Evolutionary conservation across 106 monocot species (phyloP).

Genomic region (Dendrobium chrysotoxum): DNA sequence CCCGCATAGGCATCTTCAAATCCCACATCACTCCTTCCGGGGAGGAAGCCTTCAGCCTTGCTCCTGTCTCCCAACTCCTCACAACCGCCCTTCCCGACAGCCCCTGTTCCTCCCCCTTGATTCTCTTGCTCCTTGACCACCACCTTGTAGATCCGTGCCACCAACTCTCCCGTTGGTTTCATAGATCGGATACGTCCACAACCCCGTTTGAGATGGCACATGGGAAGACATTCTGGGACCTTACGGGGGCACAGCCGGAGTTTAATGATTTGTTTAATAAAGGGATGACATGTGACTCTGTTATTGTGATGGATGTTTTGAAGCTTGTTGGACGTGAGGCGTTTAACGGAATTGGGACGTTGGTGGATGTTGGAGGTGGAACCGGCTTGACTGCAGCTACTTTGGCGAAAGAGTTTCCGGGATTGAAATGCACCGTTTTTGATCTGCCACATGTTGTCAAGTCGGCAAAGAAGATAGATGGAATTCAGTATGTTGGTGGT

Average conservation of each 20-base stretch:
- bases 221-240: background rate
- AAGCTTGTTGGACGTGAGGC: background rate
- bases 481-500: conserved; percentile 20
- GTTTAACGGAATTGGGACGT: background rate
- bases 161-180: background rate
- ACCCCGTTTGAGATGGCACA: conserved; percentile 10
- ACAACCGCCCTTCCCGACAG: background rate
- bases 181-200: background rate
- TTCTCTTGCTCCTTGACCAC: background rate
- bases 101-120: background rate
- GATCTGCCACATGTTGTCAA: conserved; percentile 24
- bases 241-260: too few relatives aligned
- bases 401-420: conserved; percentile 15
- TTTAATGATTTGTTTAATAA: background rate
- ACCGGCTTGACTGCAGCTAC: conserved; percentile 4
- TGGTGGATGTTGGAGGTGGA: conserved; percentile 25
- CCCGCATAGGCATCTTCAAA: too few relatives aligned
- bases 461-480: background rate
- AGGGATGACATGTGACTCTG: conserved; percentile 17
- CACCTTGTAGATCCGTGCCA: background rate
- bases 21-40: background rate
- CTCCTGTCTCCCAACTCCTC: conserved; percentile 11
- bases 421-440: conserved; percentile 16
- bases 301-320: background rate
- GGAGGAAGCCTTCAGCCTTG: conserved; percentile 1